phyloP scores from a whole-genome alignment of 1,139 yeast species.

The Fermentozyma sake region DNA sequence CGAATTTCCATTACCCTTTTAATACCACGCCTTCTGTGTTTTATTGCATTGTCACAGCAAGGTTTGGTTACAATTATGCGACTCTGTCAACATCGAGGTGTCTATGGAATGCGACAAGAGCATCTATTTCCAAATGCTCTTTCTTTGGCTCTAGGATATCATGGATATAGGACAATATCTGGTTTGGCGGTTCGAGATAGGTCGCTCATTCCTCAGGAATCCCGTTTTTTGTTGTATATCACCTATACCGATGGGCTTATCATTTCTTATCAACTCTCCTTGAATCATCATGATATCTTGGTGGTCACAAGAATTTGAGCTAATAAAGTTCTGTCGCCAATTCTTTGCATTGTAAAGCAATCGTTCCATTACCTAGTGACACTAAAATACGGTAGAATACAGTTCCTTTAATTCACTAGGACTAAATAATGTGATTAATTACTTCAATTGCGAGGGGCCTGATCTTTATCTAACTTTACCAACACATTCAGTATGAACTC shows the following conservation, averaged over 20 bases:
- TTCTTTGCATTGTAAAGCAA: no score
- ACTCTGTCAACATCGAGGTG: constrained; percentile 52
- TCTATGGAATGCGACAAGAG: constrained; percentile 61
- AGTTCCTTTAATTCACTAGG: no score
- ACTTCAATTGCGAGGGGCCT: no score
- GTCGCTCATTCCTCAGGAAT: constrained; percentile 11
- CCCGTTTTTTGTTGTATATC: constrained; percentile 25
- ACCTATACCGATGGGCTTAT: constrained; percentile 33
- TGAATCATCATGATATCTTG: not conserved
- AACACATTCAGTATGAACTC: no score
- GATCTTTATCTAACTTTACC: no score
- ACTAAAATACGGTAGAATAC: no score
- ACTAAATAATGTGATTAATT: no score
- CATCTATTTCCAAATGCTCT: constrained; percentile 44
- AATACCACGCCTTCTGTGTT: constrained; percentile 52
- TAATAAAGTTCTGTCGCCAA: no score
- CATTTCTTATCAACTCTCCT: constrained; percentile 17
- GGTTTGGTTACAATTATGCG: constrained; percentile 58
- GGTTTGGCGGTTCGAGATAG: constrained; percentile 27
- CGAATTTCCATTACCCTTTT: constrained; percentile 49
- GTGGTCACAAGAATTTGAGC: no score
- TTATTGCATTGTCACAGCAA: constrained; percentile 52
- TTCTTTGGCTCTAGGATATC: constrained; percentile 21
- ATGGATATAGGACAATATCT: constrained; percentile 29
- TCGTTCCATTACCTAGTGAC: no score